phyloP scores from a whole-genome alignment of 768 basidiomycete species.

The Hirschioporus abietinus region DNA sequence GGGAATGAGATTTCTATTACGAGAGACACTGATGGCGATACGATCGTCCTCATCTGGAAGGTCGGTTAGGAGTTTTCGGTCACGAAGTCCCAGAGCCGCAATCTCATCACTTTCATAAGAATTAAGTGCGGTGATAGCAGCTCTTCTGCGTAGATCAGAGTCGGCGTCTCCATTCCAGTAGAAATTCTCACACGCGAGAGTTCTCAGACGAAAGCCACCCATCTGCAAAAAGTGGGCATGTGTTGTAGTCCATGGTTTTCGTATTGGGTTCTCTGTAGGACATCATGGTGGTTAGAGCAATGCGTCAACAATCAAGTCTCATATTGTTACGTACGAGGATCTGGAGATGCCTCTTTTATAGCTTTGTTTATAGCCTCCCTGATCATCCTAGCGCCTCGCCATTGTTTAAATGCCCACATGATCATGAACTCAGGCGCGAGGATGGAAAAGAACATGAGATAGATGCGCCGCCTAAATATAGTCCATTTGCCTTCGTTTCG shows the following conservation, averaged over 20 bases:
- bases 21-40: too few relatives aligned
- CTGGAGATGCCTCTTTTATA: background rate
- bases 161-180: background rate
- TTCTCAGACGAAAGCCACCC: background rate
- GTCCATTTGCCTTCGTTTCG: conserved; percentile 10
- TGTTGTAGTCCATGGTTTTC: conserved; percentile 2
- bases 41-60: too few relatives aligned
- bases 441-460: conserved; percentile 18
- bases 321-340: background rate
- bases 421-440: conserved; percentile 26
- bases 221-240: conserved; percentile 4
- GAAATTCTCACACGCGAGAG: background rate
- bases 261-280: background rate
- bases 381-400: background rate
- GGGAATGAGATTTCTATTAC: too few relatives aligned
- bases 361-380: conserved; percentile 37
- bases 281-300: background rate
- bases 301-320: background rate
- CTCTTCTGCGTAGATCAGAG: conserved; percentile 11
- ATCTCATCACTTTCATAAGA: background rate
- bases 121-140: background rate
- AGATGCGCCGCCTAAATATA: conserved; percentile 10
- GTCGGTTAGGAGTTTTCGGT: too few relatives aligned
- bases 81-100: conserved; percentile 3
- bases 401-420: conserved; percentile 23